phyloP scores from a whole-genome alignment of 306 rosid species.

The Glycyrrhiza uralensis region DNA sequence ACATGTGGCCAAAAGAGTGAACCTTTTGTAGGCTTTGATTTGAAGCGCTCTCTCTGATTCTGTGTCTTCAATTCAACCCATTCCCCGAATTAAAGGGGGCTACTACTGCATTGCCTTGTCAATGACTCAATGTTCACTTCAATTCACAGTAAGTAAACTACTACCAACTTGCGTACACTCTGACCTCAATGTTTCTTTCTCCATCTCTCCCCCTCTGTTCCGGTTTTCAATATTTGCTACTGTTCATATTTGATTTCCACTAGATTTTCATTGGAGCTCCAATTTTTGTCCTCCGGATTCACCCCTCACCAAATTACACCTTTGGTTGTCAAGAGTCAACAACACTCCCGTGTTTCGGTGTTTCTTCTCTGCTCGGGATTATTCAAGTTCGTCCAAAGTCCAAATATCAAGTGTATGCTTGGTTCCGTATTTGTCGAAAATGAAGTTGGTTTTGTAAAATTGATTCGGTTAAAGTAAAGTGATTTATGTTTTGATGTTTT shows the following conservation, averaged over 20 bases:
- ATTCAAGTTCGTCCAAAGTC: no score
- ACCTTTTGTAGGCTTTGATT: constrained; percentile 38
- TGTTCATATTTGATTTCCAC: not conserved
- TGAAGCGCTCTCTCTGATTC: not conserved
- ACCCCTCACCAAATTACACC: no score
- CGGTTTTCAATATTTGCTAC: not conserved
- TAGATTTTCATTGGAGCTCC: no score
- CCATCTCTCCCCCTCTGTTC: not conserved
- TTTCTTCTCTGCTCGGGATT: no score
- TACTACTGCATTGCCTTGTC: constrained; percentile 18
- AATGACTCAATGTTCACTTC: not conserved
- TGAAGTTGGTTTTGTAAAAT: no score
- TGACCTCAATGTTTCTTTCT: constrained; percentile 1
- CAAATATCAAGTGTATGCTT: no score
- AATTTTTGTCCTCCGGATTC: no score
- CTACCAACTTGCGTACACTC: constrained; percentile 14
- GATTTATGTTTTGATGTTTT: no score
- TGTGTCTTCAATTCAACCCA: constrained; percentile 19
- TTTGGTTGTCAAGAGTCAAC: no score
- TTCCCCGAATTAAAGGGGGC: constrained; percentile 40
- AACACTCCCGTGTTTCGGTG: no score
- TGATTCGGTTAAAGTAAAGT: no score
- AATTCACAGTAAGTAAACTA: constrained; percentile 41
- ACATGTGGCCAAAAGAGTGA: constrained; percentile 24
- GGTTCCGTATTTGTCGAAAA: no score